Conservation (phyloP, 257 asterid genomes). For the Echites panduratus region DNA sequence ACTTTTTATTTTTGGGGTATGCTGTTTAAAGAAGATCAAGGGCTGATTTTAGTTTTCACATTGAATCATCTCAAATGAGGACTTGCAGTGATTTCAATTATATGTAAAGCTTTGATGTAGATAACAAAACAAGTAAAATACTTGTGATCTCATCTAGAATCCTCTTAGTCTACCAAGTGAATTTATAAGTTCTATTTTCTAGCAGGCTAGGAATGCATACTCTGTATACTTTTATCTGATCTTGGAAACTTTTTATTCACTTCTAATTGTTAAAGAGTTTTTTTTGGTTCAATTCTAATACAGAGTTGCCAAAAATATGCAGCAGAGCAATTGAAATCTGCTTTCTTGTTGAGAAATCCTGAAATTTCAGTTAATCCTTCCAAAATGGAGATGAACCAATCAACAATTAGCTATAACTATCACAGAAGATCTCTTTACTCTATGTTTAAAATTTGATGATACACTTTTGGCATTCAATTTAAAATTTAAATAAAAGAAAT, state of each 20-base stretch:
- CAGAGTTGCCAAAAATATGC: slow-evolving; percentile 46
- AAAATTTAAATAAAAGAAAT: background rate
- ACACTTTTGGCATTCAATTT: no score
- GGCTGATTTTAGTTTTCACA: no score
- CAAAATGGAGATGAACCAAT: slow-evolving; percentile 49
- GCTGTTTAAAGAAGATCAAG: no score
- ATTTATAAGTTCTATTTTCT: background rate
- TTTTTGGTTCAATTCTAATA: slow-evolving; percentile 36
- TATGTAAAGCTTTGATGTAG: background rate
- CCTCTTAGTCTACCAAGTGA: background rate
- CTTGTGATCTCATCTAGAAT: background rate
- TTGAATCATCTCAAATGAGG: no score
- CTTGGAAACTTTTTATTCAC: background rate
- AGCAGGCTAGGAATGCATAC: background rate
- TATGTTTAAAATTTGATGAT: no score
- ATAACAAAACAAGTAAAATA: background rate
- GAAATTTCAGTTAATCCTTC: slow-evolving; percentile 39
- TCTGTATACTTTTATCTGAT: background rate
- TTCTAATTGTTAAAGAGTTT: background rate
- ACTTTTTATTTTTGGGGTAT: no score
- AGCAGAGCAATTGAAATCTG: slow-evolving; percentile 38
- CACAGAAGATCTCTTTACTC: background rate
- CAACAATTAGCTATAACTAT: slow-evolving; percentile 46
- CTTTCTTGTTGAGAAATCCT: slow-evolving; percentile 37
- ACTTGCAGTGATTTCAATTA: no score